Evolutionary conservation across 306 rosid species (phyloP).

Genomic region (Inga laurina): DNA sequence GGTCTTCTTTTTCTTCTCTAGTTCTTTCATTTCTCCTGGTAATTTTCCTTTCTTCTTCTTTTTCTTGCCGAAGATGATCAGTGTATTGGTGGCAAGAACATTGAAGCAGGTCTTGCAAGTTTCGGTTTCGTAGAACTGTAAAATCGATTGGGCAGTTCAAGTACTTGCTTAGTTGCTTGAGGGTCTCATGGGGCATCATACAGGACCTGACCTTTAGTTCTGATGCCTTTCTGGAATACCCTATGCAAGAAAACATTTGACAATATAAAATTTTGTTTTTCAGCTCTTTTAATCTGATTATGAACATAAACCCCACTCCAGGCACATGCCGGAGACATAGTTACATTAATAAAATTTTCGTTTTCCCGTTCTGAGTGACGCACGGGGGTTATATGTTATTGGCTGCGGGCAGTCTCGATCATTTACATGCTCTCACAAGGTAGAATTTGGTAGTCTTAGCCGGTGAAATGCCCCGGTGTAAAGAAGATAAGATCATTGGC

Average conservation of each 20-base stretch:
- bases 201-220: background rate
- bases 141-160: background rate
- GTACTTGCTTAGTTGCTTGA: background rate
- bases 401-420: background rate
- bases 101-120: background rate
- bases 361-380: background rate
- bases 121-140: background rate
- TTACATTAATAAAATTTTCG: background rate
- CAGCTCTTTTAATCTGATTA: background rate
- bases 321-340: background rate
- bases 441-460: background rate
- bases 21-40: background rate
- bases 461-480: background rate
- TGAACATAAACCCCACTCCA: background rate
- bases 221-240: background rate
- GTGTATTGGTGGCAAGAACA: background rate
- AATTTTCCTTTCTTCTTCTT: background rate
- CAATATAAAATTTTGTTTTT: background rate
- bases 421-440: background rate
- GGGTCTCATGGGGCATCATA: background rate
- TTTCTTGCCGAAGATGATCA: background rate
- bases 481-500: background rate
- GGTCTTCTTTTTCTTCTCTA: background rate
- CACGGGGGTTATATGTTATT: background rate
- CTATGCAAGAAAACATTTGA: background rate